Base-by-base conservation (phyloP, 2,329 filamentous ascomycete species). In the Fusarium incarnatum region DNA sequence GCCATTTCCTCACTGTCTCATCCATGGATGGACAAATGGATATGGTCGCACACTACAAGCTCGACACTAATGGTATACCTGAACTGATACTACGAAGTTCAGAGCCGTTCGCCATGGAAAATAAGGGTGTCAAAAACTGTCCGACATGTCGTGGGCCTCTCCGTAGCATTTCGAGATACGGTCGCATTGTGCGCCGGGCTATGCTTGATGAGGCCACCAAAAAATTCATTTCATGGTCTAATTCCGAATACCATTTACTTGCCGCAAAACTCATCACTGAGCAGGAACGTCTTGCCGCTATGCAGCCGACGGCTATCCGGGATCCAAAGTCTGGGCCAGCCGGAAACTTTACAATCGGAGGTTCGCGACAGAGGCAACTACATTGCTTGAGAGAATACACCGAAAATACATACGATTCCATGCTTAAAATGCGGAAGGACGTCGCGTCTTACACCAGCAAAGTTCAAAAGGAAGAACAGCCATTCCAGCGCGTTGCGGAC, bases 1-100 rank as follows among this genome's bases (percentile, higher is more conserved):
- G 54, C 23, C 44, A 56, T n/a, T 56, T 56, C 15, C 54, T 56
- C 4, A 48, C 54, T 15, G 30, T 56, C 23, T 41, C 44, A 3
- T 56, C 54, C 5, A 56, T 56, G 30, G 54, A 49, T 30, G 54
- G 54, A 6, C 54, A 56, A 16, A 56, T 56, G 54, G n/a, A 23
- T 1, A 56, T 56, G 44, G 32, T 5, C n/a, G 25, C 23, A 10
- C 44, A 56, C n/a, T 56, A 56, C 23, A 40, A 9, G 4, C 42
- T 56, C 18, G 30, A 56, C 16, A 15, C 7, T 3, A 30, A 32
- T 9, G 44, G 23, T 5, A 10, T 56, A 8, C 44, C 54, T 16
- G 20, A 22, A n/a, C 30, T 5, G 10, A 23, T 48, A 11, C 10
- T 56, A 3, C 5, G 15, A 3, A 40, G n/a, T 25, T 56, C 30